Conservation (phyloP, 192 early-diverging fungal genomes). For the Radiomyces spectabilis region DNA sequence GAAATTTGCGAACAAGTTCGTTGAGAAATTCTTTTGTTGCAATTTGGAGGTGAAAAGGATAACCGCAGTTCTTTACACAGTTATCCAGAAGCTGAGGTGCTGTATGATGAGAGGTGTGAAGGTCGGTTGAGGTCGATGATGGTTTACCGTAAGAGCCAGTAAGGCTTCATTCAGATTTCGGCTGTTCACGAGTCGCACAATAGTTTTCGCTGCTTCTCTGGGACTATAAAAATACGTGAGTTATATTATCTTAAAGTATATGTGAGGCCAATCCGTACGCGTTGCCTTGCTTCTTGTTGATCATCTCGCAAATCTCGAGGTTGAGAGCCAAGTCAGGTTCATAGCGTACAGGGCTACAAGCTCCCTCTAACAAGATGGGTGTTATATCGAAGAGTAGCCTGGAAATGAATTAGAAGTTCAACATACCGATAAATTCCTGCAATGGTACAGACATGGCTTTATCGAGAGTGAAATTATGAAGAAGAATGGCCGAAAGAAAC, state of each 20-base stretch:
- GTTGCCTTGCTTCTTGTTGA: conserved; percentile 84
- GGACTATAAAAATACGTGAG: conserved; percentile 37
- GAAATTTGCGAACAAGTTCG: conserved; percentile 89
- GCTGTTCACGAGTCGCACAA: conserved; percentile 58
- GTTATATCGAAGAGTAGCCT: not conserved
- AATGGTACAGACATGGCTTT: conserved; percentile 8
- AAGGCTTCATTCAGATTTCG: conserved; percentile 48
- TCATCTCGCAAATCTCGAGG: conserved; percentile 92
- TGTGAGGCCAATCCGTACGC: conserved; percentile 42
- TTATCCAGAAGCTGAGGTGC: conserved; percentile 80
- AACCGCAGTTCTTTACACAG: conserved; percentile 98
- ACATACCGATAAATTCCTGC: conserved; percentile 14
- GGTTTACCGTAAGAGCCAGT: conserved; percentile 54
- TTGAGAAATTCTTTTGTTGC: conserved; percentile 96
- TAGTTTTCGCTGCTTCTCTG: conserved; percentile 65
- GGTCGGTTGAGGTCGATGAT: not conserved
- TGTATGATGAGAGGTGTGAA: not conserved
- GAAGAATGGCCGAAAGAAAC: not conserved
- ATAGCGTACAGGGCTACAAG: conserved; percentile 59
- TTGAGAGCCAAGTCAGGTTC: conserved; percentile 83
- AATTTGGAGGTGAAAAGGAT: conserved; percentile 94
- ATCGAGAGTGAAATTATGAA: not conserved
- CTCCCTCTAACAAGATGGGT: conserved; percentile 50
- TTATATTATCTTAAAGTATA: not conserved
- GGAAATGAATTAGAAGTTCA: not conserved